Percentiles rank a stretch among this genome's conserved stretches.
These are phyloP conservation scores for Paramecium caudatum DNA, from an alignment of 73 alveolate species.

Conservation along the genomic window DNA sequence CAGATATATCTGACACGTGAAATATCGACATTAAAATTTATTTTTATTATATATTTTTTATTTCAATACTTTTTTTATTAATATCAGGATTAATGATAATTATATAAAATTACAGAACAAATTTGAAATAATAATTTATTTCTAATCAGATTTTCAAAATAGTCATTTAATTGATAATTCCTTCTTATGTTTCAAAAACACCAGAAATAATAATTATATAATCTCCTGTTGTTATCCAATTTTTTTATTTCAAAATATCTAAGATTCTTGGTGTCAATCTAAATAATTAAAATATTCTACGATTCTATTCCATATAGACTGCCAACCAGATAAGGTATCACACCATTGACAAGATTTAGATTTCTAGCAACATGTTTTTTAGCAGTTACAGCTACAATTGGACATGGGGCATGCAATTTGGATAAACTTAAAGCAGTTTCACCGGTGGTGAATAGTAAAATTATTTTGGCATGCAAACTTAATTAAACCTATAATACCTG, in stretches of 20 bases:
- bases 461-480: slow-evolving; percentile 15
- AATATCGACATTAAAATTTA: slow-evolving; percentile 54
- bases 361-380: not conserved
- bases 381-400: slow-evolving; percentile 48
- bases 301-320: slow-evolving; percentile 27
- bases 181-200: slow-evolving; percentile 50
- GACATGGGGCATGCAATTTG: slow-evolving; percentile 43
- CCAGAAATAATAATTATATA: slow-evolving; percentile 27
- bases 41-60: slow-evolving; percentile 19
- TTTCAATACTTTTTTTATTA: slow-evolving; percentile 17
- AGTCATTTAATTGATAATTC: slow-evolving; percentile 40
- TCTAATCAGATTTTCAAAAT: slow-evolving; percentile 26
- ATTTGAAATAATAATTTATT: not conserved
- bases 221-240: slow-evolving; percentile 34
- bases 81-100: too few relatives aligned
- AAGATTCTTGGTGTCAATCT: slow-evolving; percentile 46
- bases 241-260: not conserved
- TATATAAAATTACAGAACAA: too few relatives aligned
- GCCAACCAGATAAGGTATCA: slow-evolving; percentile 36
- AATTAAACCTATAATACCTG: not conserved
- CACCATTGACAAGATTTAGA: slow-evolving; percentile 30
- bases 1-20: slow-evolving; percentile 58
- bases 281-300: not conserved
- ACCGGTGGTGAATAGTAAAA: slow-evolving; percentile 10
- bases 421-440: slow-evolving; percentile 34